Percentiles rank a stretch among this genome's conserved stretches.
Evolutionary conservation across 1,139 yeast genomes (phyloP).

Genomic region (Protomyces arabidopsidicola): DNA sequence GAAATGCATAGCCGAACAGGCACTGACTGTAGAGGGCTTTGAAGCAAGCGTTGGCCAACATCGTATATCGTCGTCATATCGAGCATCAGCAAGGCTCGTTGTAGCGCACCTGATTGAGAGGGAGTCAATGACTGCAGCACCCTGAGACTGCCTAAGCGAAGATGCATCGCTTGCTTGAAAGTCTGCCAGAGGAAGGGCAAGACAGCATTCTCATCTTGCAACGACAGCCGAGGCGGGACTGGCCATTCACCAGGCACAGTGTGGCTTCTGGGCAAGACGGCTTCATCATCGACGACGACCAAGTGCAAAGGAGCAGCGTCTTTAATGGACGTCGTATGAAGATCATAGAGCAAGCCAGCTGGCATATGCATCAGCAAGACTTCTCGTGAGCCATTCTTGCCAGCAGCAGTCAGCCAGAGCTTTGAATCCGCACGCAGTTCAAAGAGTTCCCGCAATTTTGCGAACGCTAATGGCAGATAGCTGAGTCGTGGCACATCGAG

Average conservation of each 20-base stretch:
- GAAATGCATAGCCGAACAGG: constrained; percentile 10
- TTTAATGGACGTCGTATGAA: not conserved
- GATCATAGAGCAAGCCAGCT: constrained; percentile 26
- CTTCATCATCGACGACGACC: not conserved
- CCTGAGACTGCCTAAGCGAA: not conserved
- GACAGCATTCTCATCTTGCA: not conserved
- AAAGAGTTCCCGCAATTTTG: constrained; percentile 1
- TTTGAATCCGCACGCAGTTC: not conserved
- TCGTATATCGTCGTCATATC: not conserved
- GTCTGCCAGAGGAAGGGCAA: constrained; percentile 1
- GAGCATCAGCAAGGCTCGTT: constrained; percentile 3
- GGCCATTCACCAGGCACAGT: not conserved
- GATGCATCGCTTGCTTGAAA: constrained; percentile 11
- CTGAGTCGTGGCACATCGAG: constrained; percentile 16
- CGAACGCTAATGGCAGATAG: not conserved
- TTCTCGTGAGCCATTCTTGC: not conserved
- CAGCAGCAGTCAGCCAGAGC: not conserved
- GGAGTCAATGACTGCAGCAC: constrained; percentile 1
- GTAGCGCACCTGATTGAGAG: not conserved
- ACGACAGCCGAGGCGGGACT: not conserved
- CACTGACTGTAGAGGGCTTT: not conserved
- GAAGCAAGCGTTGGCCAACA: not conserved
- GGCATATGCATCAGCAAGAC: constrained; percentile 10
- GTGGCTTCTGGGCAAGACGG: not conserved
- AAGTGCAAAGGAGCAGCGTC: not conserved